These are phyloP conservation scores for Apiospora arundinis DNA, from an alignment of 2,329 filamentous ascomycete species.

Conservation along the genomic window DNA sequence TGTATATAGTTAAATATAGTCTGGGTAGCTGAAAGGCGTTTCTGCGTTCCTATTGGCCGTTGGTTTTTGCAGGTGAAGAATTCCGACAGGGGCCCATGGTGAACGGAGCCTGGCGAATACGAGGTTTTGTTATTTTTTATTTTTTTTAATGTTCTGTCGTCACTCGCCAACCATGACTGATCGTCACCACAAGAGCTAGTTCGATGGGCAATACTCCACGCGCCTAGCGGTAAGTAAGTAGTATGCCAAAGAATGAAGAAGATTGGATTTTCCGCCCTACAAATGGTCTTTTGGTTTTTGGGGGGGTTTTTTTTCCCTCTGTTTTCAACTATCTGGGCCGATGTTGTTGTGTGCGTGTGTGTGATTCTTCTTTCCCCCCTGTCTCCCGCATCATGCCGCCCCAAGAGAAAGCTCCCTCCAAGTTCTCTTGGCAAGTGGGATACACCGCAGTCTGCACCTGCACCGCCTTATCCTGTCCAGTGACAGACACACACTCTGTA, in stretches of 20 bases:
- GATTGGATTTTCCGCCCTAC: not conserved
- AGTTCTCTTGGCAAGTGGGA: not conserved
- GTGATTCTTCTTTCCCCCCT: not conserved
- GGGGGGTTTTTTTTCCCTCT: not conserved
- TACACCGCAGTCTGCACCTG: not conserved
- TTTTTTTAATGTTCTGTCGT: not conserved
- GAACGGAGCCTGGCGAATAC: conserved; percentile 16
- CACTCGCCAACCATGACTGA: not conserved
- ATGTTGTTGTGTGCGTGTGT: too few species aligned
- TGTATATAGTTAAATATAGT: not conserved
- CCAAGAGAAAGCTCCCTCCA: not conserved
- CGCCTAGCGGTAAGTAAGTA: not conserved
- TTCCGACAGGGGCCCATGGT: conserved; percentile 8
- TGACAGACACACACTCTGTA: not conserved
- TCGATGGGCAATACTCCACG: conserved; percentile 5
- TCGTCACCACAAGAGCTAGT: conserved; percentile 12
- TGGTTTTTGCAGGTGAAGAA: not conserved
- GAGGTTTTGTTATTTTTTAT: not conserved
- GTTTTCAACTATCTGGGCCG: not conserved
- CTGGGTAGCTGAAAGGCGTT: conserved; percentile 2
- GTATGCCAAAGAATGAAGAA: not conserved
- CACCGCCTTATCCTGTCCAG: not conserved
- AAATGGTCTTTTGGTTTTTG: not conserved
- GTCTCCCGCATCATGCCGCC: conserved; percentile 1
- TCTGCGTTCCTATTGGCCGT: not conserved